phyloP scores from a whole-genome alignment of 345 rosid species.

The Lenwebbia sp. region DNA sequence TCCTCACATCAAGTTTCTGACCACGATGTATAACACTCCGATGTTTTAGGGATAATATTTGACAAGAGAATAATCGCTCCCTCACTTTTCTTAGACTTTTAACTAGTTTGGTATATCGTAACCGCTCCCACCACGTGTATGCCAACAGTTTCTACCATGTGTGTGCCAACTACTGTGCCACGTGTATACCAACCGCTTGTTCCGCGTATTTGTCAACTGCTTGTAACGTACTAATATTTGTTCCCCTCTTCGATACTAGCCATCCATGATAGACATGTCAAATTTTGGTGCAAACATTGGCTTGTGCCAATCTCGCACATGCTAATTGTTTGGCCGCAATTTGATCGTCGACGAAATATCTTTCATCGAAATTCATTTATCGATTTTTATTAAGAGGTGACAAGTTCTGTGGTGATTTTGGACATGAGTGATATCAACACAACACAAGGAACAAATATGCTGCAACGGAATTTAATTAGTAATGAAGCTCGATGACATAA shows the following conservation, averaged over 20 bases:
- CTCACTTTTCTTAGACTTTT: not conserved
- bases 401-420: too few relatives aligned
- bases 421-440: too few relatives aligned
- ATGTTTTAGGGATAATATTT: not conserved
- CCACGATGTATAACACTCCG: not conserved
- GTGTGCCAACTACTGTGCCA: not conserved
- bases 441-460: too few relatives aligned
- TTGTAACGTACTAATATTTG: not conserved
- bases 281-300: not conserved
- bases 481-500: too few relatives aligned
- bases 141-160: not conserved
- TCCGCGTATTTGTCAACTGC: not conserved
- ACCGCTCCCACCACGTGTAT: not conserved
- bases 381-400: too few relatives aligned
- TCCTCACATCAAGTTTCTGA: not conserved
- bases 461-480: too few relatives aligned
- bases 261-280: not conserved
- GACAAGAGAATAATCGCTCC: not conserved
- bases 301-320: not conserved
- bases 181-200: not conserved
- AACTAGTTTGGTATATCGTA: not conserved
- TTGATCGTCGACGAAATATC: too few relatives aligned
- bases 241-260: not conserved
- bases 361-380: too few relatives aligned
- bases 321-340: not conserved